A percentile compares a stretch with the other conserved stretches of the same genome.
Evolutionary conservation across 345 rosid species (phyloP).

Genomic region (Conringia planisiliqua): DNA sequence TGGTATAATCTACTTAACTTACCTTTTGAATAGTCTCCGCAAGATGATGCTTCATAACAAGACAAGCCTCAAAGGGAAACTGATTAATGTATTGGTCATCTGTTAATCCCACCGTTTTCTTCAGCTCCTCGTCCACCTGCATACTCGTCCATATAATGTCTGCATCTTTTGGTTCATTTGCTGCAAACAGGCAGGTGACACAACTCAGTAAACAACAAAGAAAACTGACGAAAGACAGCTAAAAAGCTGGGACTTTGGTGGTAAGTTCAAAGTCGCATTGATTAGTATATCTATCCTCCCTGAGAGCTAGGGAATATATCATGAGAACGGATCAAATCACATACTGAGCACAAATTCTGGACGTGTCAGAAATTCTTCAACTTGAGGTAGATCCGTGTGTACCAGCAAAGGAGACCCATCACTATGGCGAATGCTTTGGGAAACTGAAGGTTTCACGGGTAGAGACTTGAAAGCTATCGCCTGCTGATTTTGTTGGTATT

Average conservation of each 20-base stretch:
- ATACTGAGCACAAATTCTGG: constrained; percentile 81
- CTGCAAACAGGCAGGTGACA: constrained; percentile 37
- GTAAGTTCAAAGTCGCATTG: constrained; percentile 1
- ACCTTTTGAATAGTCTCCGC: constrained; percentile 91
- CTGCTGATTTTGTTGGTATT: constrained; percentile 45
- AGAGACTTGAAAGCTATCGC: constrained; percentile 35
- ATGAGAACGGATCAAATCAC: constrained; percentile 30
- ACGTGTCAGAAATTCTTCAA: constrained; percentile 75
- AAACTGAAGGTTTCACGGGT: constrained; percentile 35
- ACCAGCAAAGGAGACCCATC: constrained; percentile 58
- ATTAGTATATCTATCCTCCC: background rate
- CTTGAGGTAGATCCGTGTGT: constrained; percentile 88
- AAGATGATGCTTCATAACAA: constrained; percentile 99
- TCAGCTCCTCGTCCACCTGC: constrained; percentile 83
- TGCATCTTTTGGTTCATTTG: constrained; percentile 73
- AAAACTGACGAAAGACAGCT: background rate
- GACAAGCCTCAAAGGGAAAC: constrained; percentile 92
- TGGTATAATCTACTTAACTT: constrained; percentile 1
- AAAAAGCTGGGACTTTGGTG: background rate
- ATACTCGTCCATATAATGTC: constrained; percentile 88
- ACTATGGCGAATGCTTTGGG: constrained; percentile 35
- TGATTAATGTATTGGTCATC: constrained; percentile 74
- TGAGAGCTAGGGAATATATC: constrained; percentile 1
- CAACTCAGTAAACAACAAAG: constrained; percentile 10
- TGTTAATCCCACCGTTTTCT: constrained; percentile 68